Conservation (phyloP, 805 yeast species). For the Crinitomyces ghanaensis region DNA sequence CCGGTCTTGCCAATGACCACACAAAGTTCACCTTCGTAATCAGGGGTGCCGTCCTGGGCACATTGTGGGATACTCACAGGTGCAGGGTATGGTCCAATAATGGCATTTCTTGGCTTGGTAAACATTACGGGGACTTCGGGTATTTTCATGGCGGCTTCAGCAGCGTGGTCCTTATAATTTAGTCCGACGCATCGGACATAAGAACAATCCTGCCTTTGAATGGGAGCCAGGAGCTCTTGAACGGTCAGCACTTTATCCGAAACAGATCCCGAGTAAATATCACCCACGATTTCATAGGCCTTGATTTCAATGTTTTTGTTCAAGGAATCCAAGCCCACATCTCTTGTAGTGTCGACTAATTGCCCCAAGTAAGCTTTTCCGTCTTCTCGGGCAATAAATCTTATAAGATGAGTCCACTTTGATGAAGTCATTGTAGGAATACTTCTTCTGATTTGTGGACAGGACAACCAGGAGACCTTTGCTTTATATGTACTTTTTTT, state of each 20-base stretch:
- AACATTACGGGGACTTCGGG: slow-evolving; percentile 38
- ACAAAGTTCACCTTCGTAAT: slow-evolving; percentile 40
- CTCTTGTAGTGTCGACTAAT: slow-evolving; percentile 7
- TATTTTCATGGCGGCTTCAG: slow-evolving; percentile 29
- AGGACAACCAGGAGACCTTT: no score
- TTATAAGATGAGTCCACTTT: slow-evolving; percentile 8
- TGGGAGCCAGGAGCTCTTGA: slow-evolving; percentile 6
- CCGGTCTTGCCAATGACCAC: slow-evolving; percentile 39
- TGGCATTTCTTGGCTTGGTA: slow-evolving; percentile 34
- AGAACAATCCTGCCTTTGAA: slow-evolving; percentile 4
- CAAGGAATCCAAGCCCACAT: slow-evolving; percentile 5
- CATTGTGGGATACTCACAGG: slow-evolving; percentile 27
- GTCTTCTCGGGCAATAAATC: slow-evolving; percentile 9
- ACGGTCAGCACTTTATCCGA: slow-evolving; percentile 3
- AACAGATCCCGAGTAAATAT: slow-evolving; percentile 4
- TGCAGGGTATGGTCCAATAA: slow-evolving; percentile 29
- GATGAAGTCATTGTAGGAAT: no score
- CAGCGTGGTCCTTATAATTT: slow-evolving; percentile 33
- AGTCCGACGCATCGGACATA: slow-evolving; percentile 35
- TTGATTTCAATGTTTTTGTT: slow-evolving; percentile 5
- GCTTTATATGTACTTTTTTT: no score
- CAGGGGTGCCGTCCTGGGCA: slow-evolving; percentile 25
- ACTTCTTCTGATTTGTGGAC: slow-evolving; percentile 8
- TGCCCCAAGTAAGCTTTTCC: slow-evolving; percentile 6
- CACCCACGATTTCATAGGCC: slow-evolving; percentile 6